These are phyloP conservation scores for Lyophyllum semitale DNA, from an alignment of 768 basidiomycete genomes.

Conservation along the genomic window DNA sequence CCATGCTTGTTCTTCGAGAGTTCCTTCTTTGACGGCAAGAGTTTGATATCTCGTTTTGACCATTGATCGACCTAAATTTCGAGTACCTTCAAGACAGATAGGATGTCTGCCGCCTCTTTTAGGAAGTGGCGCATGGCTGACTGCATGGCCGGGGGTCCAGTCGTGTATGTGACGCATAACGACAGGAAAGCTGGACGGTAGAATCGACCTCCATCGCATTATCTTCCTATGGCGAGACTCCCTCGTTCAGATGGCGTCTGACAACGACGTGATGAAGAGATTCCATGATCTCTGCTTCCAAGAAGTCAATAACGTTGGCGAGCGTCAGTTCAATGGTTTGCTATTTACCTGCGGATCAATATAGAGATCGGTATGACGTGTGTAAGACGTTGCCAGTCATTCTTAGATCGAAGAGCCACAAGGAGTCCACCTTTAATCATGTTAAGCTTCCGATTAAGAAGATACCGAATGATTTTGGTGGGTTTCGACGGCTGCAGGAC, in stretches of 20 bases:
- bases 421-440: slow-evolving; percentile 68
- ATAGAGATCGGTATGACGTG: background rate
- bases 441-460: slow-evolving; percentile 55
- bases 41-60: slow-evolving; percentile 32
- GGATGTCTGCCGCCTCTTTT: slow-evolving; percentile 49
- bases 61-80: slow-evolving; percentile 49
- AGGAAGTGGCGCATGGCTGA: slow-evolving; percentile 53
- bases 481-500: slow-evolving; percentile 46
- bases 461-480: slow-evolving; percentile 46
- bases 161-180: slow-evolving; percentile 37
- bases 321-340: slow-evolving; percentile 54
- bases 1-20: slow-evolving; percentile 43
- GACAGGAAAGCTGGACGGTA: slow-evolving; percentile 35
- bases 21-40: slow-evolving; percentile 42
- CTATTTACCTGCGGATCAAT: slow-evolving; percentile 22
- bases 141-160: slow-evolving; percentile 42
- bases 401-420: slow-evolving; percentile 46
- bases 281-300: slow-evolving; percentile 64
- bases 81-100: slow-evolving; percentile 45
- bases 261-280: slow-evolving; percentile 47
- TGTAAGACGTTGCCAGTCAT: slow-evolving; percentile 64
- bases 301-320: slow-evolving; percentile 57
- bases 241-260: slow-evolving; percentile 29
- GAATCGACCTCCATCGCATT: slow-evolving; percentile 42
- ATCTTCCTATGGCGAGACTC: slow-evolving; percentile 26